Evolutionary conservation across 2,329 filamentous ascomycete species (phyloP).

Genomic region (Aureobasidium sp.): DNA sequence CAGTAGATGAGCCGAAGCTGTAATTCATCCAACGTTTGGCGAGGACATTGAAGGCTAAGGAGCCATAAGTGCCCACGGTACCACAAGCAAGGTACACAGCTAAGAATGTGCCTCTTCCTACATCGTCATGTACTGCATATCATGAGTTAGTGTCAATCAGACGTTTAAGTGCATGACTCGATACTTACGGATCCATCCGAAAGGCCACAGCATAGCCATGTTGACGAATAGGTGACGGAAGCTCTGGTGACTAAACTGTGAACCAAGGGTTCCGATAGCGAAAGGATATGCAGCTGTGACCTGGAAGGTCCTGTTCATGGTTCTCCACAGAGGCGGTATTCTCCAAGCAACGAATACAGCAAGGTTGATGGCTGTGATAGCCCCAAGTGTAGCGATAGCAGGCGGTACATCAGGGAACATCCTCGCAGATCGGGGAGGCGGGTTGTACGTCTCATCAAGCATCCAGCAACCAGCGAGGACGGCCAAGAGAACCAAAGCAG

Average conservation of each 20-base stretch:
- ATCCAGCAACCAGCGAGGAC: constrained; percentile 23
- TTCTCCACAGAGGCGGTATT: constrained; percentile 54
- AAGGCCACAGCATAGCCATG: constrained; percentile 56
- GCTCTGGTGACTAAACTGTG: constrained; percentile 61
- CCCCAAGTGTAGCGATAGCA: constrained; percentile 55
- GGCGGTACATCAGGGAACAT: constrained; percentile 55
- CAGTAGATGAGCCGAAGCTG: constrained; percentile 60
- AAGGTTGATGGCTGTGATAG: constrained; percentile 53
- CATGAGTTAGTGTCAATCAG: not conserved
- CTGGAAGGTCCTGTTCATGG: constrained; percentile 62
- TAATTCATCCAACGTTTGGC: constrained; percentile 38
- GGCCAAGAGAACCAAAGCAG: constrained; percentile 31
- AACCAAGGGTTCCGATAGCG: constrained; percentile 53
- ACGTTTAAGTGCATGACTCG: not conserved
- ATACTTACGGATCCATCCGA: constrained; percentile 49
- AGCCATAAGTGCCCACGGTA: constrained; percentile 50
- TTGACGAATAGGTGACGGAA: constrained; percentile 56
- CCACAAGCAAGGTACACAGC: constrained; percentile 57
- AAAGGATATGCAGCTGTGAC: constrained; percentile 57
- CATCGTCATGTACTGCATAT: constrained; percentile 55
- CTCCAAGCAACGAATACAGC: constrained; percentile 53
- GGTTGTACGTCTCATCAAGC: constrained; percentile 43
- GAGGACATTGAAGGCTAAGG: constrained; percentile 42
- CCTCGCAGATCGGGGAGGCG: constrained; percentile 40
- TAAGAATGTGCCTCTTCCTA: constrained; percentile 61